Base-by-base conservation (phyloP, 306 rosid genomes). In the Gastrolobium villosum region DNA sequence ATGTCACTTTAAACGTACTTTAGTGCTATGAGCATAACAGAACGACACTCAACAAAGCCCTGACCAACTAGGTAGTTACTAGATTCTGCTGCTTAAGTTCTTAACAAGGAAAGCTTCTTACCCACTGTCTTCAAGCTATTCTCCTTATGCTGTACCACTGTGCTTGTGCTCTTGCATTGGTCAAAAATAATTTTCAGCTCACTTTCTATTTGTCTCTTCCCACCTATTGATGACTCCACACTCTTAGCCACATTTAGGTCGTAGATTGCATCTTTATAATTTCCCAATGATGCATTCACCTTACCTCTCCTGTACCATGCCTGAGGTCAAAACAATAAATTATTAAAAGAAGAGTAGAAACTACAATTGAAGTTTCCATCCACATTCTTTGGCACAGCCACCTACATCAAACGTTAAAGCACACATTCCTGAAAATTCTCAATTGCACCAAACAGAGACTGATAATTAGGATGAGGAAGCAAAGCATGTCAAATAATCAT, bases 231-330 rank as follows among this genome's bases (percentile, higher is more conserved):
- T 4, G 70, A 67, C 85, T 92, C 98, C 53, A 85, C 65, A 72
- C 10, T 77, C 85, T 83, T 86, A 20, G 97, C 92, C 64, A 93
- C 82, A 69, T 84, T 83, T 81, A 93, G 83, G 86, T 93, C 98
- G 6, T 83, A 73, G 41, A 79, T 71, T 7, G 94, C 98, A 79
- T 88, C 92, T 65, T 87, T 81, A 84, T 86, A 81, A 65, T 87
- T 85, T 77, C 87, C 89, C 82, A 85, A 34, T 45, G 89, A 79
- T 54, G 88, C 90, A 84, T 93, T 91, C 3, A 67, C 90, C 89
- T 78, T 89, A 36, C 98, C 93, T 85, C 98, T 85, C 77, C 98
- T 84, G 57, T 86, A 93, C 98, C 98, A 93, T 55, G 98, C 98
- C 98, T 93, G 80, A 44, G 37, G 30, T 35, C 70, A 56, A 76